A percentile compares a stretch with the other conserved stretches of the same genome.
Evolutionary conservation across 345 rosid species (phyloP).

Genomic region (Eucalyptus cloeziana): DNA sequence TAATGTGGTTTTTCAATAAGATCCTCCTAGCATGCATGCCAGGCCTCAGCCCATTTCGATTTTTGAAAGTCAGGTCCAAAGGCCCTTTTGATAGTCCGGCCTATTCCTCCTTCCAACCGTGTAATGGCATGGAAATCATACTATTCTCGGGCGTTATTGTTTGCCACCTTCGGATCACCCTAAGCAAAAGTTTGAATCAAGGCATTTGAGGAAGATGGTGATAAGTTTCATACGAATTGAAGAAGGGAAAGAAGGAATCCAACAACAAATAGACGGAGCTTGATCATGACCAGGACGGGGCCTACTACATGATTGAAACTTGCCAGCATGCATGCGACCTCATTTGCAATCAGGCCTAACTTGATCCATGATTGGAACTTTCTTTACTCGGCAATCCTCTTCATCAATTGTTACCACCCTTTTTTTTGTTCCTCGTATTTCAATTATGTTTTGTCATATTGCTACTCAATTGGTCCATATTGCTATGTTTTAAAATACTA

Average conservation of each 20-base stretch:
- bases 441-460: no score
- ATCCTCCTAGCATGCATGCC: not conserved
- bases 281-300: no score
- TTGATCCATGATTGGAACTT: no score
- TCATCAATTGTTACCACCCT: not conserved
- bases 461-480: not conserved
- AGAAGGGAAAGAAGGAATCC: no score
- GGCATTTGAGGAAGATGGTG: not conserved
- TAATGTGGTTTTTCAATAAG: not conserved
- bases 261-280: no score
- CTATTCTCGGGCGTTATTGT: not conserved
- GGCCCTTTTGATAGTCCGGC: not conserved
- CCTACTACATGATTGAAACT: no score
- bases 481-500: no score
- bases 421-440: not conserved
- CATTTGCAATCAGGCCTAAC: no score
- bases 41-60: no score
- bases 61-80: not conserved
- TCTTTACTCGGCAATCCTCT: not conserved
- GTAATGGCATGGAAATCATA: not conserved
- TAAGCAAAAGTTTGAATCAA: not conserved
- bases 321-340: no score
- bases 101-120: not conserved
- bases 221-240: not conserved
- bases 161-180: not conserved